Evolutionary conservation across 345 rosid genomes (phyloP).

Genomic region (Pugionium cornutum): DNA sequence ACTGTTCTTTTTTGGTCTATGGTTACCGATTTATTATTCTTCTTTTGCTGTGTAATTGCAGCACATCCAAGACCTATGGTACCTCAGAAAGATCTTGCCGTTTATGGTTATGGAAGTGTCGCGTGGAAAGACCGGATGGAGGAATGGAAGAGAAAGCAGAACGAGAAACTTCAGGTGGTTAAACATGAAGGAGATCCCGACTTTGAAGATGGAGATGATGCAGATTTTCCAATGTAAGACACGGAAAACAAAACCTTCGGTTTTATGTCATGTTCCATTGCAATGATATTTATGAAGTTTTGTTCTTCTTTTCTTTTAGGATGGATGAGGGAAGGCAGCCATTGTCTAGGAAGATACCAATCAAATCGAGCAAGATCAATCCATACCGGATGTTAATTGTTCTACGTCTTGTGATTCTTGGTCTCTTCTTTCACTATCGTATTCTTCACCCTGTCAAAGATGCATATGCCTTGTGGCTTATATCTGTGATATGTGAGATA

Average conservation of each 20-base stretch:
- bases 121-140: slow-evolving; percentile 99
- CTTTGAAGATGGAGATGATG: slow-evolving; percentile 78
- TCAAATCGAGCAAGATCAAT: slow-evolving; percentile 95
- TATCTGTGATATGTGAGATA: slow-evolving; percentile 94
- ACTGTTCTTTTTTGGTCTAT: slow-evolving; percentile 1
- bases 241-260: not conserved
- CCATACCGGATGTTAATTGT: slow-evolving; percentile 87
- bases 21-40: slow-evolving; percentile 9
- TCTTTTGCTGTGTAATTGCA: slow-evolving; percentile 28
- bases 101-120: slow-evolving; percentile 94
- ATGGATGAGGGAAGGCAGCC: slow-evolving; percentile 99
- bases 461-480: slow-evolving; percentile 95
- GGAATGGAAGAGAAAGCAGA: slow-evolving; percentile 92
- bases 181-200: slow-evolving; percentile 76
- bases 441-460: slow-evolving; percentile 85
- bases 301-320: slow-evolving; percentile 46
- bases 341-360: slow-evolving; percentile 88
- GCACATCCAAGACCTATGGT: slow-evolving; percentile 98
- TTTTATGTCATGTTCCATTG: slow-evolving; percentile 5
- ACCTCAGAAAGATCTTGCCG: slow-evolving; percentile 87
- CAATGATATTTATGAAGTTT: slow-evolving; percentile 22
- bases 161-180: slow-evolving; percentile 85
- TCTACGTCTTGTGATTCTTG: slow-evolving; percentile 85
- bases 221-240: slow-evolving; percentile 86
- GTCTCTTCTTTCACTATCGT: slow-evolving; percentile 91